A percentile compares a stretch with the other conserved stretches of the same genome.
phyloP scores from a whole-genome alignment of 2,329 filamentous ascomycete species.

The Apiospora phragmitis region DNA sequence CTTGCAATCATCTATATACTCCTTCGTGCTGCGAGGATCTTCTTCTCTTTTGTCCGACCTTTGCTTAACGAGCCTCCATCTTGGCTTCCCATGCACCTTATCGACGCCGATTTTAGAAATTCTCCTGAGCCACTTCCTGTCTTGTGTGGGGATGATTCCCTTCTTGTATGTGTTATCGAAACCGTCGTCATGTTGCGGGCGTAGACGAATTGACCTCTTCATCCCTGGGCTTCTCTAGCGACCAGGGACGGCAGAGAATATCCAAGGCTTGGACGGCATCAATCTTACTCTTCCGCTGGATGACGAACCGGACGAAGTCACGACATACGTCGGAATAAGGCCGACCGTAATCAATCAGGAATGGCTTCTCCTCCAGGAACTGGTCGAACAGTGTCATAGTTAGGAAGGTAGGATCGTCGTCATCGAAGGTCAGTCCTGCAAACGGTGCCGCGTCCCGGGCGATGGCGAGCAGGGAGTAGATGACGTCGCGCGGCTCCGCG shows the following conservation, averaged over 20 bases:
- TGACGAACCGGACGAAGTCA: constrained; percentile 36
- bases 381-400: not conserved
- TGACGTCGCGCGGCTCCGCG: constrained; percentile 29
- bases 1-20: not conserved
- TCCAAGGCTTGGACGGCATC: constrained; percentile 20
- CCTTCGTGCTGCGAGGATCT: not conserved
- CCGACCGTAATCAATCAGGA: constrained; percentile 33
- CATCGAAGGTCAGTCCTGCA: constrained; percentile 7
- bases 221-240: not conserved
- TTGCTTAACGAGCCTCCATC: not conserved
- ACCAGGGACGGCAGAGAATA: not conserved
- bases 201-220: not conserved
- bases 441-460: constrained; percentile 31
- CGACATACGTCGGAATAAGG: constrained; percentile 33
- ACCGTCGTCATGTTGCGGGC: not conserved
- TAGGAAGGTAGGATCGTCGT: constrained; percentile 12
- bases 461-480: constrained; percentile 36
- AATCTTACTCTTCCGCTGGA: constrained; percentile 17
- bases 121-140: not conserved
- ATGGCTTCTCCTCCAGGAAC: constrained; percentile 27
- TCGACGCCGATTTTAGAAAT: not conserved
- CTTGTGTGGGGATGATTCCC: not conserved
- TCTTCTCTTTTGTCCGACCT: not conserved
- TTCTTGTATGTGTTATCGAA: not conserved
- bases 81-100: not conserved